Percentiles rank a stretch among this genome's conserved stretches.
These are phyloP conservation scores for Atkinsonella texensis DNA, from an alignment of 2,329 filamentous ascomycete genomes.

Conservation along the genomic window DNA sequence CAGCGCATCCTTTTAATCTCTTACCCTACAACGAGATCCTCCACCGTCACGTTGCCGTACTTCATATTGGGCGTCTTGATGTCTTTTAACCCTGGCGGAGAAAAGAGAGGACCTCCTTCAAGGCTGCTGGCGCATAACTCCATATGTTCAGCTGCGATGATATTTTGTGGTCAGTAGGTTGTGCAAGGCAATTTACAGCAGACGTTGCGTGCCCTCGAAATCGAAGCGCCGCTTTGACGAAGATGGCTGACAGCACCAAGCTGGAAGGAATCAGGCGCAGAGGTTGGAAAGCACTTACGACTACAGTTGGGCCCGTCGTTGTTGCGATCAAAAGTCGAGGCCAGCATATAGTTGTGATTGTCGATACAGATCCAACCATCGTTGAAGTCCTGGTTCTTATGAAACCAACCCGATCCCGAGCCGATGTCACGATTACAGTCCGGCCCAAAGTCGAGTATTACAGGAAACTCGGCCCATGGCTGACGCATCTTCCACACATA, in stretches of 20 bases:
- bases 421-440: background rate
- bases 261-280: background rate
- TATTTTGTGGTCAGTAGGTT: background rate
- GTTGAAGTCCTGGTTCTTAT: background rate
- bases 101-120: background rate
- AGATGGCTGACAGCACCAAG: background rate
- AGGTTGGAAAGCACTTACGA: background rate
- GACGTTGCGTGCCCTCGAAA: no score
- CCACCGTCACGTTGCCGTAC: background rate
- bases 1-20: background rate
- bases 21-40: slow-evolving; percentile 2
- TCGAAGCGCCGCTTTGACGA: no score
- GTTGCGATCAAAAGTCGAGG: background rate
- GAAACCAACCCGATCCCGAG: background rate
- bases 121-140: background rate
- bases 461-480: background rate
- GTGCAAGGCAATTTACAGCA: background rate
- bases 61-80: background rate
- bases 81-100: background rate
- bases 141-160: background rate
- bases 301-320: background rate
- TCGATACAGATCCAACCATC: background rate
- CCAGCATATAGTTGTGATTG: background rate
- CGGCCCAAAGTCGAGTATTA: background rate
- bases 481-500: background rate